Percentiles rank a stretch among this genome's conserved stretches.
Conservation (phyloP, 2,329 filamentous ascomycete genomes). For the Phyllosticta citribraziliensis region DNA sequence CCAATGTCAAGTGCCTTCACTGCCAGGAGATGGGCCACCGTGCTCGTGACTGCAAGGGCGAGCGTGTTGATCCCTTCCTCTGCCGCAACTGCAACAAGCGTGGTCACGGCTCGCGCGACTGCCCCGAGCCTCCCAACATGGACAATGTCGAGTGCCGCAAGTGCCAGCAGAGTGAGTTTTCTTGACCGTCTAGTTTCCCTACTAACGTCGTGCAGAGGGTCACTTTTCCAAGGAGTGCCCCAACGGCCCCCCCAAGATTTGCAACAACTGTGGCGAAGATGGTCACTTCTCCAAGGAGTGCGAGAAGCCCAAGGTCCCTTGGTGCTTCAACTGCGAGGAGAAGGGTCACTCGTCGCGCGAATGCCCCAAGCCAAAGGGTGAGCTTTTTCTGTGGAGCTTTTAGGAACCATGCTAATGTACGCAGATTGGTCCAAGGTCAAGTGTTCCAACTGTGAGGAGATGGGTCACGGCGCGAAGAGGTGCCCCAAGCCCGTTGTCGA, state of each 20-base stretch:
- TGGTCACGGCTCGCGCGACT: conserved; percentile 27
- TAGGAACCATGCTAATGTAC: background rate
- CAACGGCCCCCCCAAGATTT: conserved; percentile 20
- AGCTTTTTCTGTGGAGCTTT: background rate
- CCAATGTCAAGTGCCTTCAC: conserved; percentile 52
- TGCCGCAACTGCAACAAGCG: conserved; percentile 59
- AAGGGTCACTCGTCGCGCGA: conserved; percentile 50
- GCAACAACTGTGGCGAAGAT: conserved; percentile 27
- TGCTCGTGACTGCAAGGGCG: conserved; percentile 51
- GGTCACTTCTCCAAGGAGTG: conserved; percentile 30
- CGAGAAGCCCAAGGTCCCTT: conserved; percentile 26
- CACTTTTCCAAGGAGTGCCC: conserved; percentile 26
- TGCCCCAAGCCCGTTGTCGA: conserved; percentile 21
- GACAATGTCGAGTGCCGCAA: conserved; percentile 56
- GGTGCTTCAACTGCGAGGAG: conserved; percentile 53
- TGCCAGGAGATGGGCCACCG: conserved; percentile 56
- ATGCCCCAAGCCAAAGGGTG: conserved; percentile 44
- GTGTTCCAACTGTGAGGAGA: conserved; percentile 35
- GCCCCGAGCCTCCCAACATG: conserved; percentile 34
- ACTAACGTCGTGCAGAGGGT: conserved; percentile 13
- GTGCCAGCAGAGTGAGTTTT: conserved; percentile 46
- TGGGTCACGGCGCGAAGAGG: conserved; percentile 15
- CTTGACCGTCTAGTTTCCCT: background rate
- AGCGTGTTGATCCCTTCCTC: conserved; percentile 51
- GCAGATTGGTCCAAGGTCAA: conserved; percentile 37